phyloP scores from a whole-genome alignment of 2,329 filamentous ascomycete genomes.

The Sclerotinia nivalis region DNA sequence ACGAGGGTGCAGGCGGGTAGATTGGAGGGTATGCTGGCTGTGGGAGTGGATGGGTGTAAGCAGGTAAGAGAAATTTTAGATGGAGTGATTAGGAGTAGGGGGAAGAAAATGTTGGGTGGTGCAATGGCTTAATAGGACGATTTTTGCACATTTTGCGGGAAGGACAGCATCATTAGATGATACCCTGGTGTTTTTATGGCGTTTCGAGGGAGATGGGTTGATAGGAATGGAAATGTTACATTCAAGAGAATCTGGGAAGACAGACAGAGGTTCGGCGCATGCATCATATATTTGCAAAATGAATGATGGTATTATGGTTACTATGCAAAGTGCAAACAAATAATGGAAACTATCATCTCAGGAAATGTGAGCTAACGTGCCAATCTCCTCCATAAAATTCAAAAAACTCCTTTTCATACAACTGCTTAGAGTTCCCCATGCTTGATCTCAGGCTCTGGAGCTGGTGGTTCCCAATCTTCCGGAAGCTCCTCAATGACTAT shows the following conservation, averaged over 20 bases:
- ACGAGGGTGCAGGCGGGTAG: slow-evolving; percentile 79
- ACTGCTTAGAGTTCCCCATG: slow-evolving; percentile 24
- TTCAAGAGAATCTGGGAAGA: neutral
- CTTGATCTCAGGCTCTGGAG: slow-evolving; percentile 23
- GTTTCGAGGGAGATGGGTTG: slow-evolving; percentile 10
- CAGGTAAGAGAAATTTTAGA: slow-evolving; percentile 82
- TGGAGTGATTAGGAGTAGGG: slow-evolving; percentile 71
- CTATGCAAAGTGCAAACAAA: neutral
- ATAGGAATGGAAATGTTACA: neutral
- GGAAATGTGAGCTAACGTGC: neutral
- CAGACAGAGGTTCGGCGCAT: neutral
- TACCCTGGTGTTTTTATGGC: slow-evolving; percentile 27
- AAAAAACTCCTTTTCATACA: neutral
- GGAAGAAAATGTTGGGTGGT: slow-evolving; percentile 61
- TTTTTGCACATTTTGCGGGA: neutral
- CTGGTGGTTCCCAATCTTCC: slow-evolving; percentile 10
- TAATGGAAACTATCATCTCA: neutral
- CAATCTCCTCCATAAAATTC: neutral
- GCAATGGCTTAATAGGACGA: slow-evolving; percentile 4
- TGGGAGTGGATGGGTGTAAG: slow-evolving; percentile 88
- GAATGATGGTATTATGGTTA: slow-evolving; percentile 6
- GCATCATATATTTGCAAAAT: neutral
- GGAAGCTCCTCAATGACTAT: slow-evolving; percentile 14
- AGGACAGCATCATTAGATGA: slow-evolving; percentile 23
- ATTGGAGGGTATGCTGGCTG: slow-evolving; percentile 88